Percentiles rank a stretch among this genome's conserved stretches.
phyloP scores from a whole-genome alignment of 345 rosid genomes.

The Laguncularia racemosa region DNA sequence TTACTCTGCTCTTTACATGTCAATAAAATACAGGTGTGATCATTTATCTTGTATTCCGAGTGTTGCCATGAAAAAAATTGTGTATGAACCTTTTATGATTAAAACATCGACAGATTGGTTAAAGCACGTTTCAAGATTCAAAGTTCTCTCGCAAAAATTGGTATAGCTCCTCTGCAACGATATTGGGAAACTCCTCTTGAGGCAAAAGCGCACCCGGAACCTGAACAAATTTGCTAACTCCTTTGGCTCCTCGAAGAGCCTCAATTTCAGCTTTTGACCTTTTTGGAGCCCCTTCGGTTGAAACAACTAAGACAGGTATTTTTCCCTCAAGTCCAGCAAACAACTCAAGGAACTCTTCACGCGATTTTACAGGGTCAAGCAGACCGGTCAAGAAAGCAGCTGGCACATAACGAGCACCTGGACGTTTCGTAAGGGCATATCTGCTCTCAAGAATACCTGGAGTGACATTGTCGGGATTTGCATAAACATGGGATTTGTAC shows the following conservation, averaged over 20 bases:
- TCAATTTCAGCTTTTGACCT: conserved; percentile 95
- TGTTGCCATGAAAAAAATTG: not conserved
- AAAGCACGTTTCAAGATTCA: conserved; percentile 10
- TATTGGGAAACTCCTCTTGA: conserved; percentile 78
- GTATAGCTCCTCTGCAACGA: conserved; percentile 59
- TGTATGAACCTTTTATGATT: not conserved
- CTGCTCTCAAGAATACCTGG: conserved; percentile 50
- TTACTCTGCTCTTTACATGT: too few relatives aligned
- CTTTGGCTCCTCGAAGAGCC: conserved; percentile 57
- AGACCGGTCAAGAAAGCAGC: conserved; percentile 91
- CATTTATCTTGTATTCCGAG: not conserved
- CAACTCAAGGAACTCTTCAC: conserved; percentile 63
- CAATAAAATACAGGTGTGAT: too few relatives aligned
- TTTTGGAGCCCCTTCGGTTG: conserved; percentile 61
- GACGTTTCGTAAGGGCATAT: conserved; percentile 53
- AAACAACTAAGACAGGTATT: conserved; percentile 53
- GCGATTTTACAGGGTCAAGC: conserved; percentile 67
- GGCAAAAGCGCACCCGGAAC: conserved; percentile 84
- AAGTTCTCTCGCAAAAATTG: conserved; percentile 50
- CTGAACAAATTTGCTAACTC: conserved; percentile 67
- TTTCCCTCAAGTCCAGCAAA: conserved; percentile 60
- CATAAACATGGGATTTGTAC: conserved; percentile 83
- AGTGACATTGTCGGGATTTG: conserved; percentile 75
- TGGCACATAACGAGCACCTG: conserved; percentile 83
- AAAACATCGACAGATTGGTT: too few relatives aligned